These are phyloP conservation scores for Oryza australiensis DNA, from an alignment of 176 grass and related monocot species.

Conservation along the genomic window DNA sequence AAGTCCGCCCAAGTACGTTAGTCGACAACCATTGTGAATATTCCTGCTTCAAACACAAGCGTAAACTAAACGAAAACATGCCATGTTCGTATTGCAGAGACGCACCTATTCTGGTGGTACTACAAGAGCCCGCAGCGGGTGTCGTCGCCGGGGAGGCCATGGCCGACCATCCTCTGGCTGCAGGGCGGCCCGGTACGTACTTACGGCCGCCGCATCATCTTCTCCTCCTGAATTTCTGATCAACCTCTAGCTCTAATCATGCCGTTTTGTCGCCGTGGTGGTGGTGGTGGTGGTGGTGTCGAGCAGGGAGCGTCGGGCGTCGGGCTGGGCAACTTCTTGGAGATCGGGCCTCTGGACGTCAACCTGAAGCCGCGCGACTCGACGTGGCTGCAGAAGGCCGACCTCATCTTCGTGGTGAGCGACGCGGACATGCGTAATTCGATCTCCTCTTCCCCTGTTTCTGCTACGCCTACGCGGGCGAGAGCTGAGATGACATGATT, in stretches of 20 bases:
- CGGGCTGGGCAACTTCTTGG: conserved; percentile 70
- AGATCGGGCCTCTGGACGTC: conserved; percentile 68
- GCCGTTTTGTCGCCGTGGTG: neutral
- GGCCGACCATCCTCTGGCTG: conserved; percentile 84
- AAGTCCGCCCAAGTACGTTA: conserved; percentile 59
- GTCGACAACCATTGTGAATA: neutral
- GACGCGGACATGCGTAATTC: neutral
- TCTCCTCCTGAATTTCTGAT: neutral
- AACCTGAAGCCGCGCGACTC: conserved; percentile 61
- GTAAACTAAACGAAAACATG: neutral
- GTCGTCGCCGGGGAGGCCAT: conserved; percentile 40
- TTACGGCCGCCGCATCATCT: neutral
- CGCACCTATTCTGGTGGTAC: conserved; percentile 80
- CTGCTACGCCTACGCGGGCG: no score
- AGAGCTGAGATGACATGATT: neutral
- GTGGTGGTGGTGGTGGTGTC: no score
- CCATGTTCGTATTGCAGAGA: conserved; percentile 28
- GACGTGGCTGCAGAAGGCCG: conserved; percentile 78
- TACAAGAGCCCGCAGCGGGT: conserved; percentile 54
- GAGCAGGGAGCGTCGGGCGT: conserved; percentile 55
- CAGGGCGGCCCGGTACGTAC: conserved; percentile 66
- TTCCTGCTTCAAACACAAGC: neutral
- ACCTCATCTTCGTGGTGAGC: conserved; percentile 81
- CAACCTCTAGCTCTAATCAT: neutral
- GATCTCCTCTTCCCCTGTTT: neutral